Evolutionary conservation across 148 eudicot species (phyloP), one percentile per base, ranked within the genome.

Genomic region (Silene conica): DNA sequence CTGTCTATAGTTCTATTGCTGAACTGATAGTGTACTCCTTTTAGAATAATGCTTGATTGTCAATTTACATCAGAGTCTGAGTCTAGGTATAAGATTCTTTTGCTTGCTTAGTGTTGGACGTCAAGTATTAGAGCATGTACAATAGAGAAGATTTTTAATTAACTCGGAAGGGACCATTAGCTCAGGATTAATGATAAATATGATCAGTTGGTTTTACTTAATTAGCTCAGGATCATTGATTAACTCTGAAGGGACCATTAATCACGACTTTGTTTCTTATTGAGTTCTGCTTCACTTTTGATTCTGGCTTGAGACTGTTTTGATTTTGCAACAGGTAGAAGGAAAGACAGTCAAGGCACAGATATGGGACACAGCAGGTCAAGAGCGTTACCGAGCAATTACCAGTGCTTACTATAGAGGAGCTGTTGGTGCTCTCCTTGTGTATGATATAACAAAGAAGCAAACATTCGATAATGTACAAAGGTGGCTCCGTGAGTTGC

Each of bases 281-380:
- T 0, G n/a, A 5, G 3, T 41, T 3, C 38, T 3, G 19, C 41
- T 20, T 28, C 13, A 22, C 28, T 7, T 70, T 16, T 57, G 46
- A 43, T 70, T 50, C 59, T 28, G 15, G 58, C 11, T 45, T 23
- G 50, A 70, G 10, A 14, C 19, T 15, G 12, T 7, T 68, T 31
- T 16, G 20, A 22, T 43, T 57, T 5, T 31, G 26, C 14, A 64
- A 75, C 85, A 87, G 88, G 87, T 83, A 60, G 91, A 87, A 50
- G 88, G 91, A 67, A 87, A 87, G 82, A 85, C 84, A 4, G 83
- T 85, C n/a, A 87, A 87, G 84, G 91, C 88, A 58, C 91, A 87
- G 69, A 87, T 87, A 73, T 85, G 91, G 91, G 88, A 85, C 81
- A 87, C 88, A 2, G 88, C 88, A 38, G 91, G 91, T 50, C 88